Evolutionary conservation across 2,329 filamentous ascomycete genomes (phyloP), one percentile per base, ranked within the genome.

Genomic region (Nothopassalora personata): DNA sequence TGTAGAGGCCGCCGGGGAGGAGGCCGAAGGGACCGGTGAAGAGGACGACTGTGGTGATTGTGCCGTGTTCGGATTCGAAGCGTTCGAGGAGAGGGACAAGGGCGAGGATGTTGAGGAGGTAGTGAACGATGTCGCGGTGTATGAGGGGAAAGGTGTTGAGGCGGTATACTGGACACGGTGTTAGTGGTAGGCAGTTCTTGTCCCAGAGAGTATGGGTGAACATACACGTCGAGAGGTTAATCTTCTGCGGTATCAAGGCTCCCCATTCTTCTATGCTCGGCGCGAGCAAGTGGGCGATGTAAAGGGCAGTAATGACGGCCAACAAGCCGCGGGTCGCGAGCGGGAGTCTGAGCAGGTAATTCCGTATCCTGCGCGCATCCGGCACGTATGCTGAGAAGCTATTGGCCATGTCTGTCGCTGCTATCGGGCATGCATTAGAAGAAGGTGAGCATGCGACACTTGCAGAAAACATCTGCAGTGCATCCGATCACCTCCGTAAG

Each of bases 1-100:
- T 83, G 74, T 97, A 99, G 15, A 92, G 67, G 6, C 88, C 78
- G 1, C 89, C 93, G 5, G 94, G 94, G 59, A 97, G 82, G 5
- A 75, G 71, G 36, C 76, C 70, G 59, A 72, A 72, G 30, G 61
- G 92, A 58, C 94, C 94, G 69, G 94, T 85, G 74, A 97, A 97
- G 54, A 97, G 80, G 36, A 90, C 85, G 63, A 96, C 73, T n/a
- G 91, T 88, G 28, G 90, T 90, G 70, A 97, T 79, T 7, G 93
- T 97, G 54, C 94, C 94, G 74, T 95, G 86, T 73, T 97, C 93
- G 62, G 85, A 83, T 77, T 99, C 94, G 74, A 97, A 99, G 61
- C 92, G 85, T 75, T 97, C 93, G 73, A 99, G 78, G 54, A 99
- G 79, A n/a, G 94, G 94, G 43, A 87, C 86, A 63, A 97, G 74